Base-by-base conservation (phyloP, 306 rosid species). In the Prunus mira region DNA sequence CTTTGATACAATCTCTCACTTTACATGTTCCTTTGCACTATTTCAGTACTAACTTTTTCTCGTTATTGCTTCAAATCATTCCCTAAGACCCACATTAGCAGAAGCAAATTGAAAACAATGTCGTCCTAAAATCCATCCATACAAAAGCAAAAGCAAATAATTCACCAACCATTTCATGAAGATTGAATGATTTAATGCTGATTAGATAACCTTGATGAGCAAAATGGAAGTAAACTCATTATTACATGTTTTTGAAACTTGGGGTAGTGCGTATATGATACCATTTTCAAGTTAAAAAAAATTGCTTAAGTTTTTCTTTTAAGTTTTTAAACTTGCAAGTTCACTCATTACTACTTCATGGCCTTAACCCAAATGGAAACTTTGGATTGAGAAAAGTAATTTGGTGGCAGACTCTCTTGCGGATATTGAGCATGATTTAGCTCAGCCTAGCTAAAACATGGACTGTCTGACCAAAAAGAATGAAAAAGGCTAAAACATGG, bases 51-150 rank as follows among this genome's bases (percentile, higher is more conserved):
- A 83, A 69, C 85, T 69, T 86, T 77, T 76, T 81, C 65, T 62
- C 65, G 87, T 83, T 80, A 25, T 82, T 79, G 86, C 90, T 85
- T 75, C 72, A 81, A 83, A 90, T 90, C 85, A 90, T 93, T 87
- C 77, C 83, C 72, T 32, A 80, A 79, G 86, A 79, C 90, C 93
- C 93, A 89, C 90, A 67, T 82, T 89, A 79, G 79, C 74, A 69
- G 74, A 89, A 78, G 75, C 84, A 66, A 70, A 82, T 77, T 51
- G 75, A 25, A 64, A 72, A 56, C 78, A 78, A 66, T 71, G 79
- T 30, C 61, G 76, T 77, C 81, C 87, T 77, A 61, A 79, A 85
- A 79, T 76, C 81, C 88, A 80, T 57, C 81, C 88, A 80, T 57
- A 70, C 82, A 76, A 72, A 86, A 78, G 90, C 27, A 81, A 87